These are phyloP conservation scores for Escallonia herrerae DNA, from an alignment of 129 eudicot genomes.

Conservation along the genomic window DNA sequence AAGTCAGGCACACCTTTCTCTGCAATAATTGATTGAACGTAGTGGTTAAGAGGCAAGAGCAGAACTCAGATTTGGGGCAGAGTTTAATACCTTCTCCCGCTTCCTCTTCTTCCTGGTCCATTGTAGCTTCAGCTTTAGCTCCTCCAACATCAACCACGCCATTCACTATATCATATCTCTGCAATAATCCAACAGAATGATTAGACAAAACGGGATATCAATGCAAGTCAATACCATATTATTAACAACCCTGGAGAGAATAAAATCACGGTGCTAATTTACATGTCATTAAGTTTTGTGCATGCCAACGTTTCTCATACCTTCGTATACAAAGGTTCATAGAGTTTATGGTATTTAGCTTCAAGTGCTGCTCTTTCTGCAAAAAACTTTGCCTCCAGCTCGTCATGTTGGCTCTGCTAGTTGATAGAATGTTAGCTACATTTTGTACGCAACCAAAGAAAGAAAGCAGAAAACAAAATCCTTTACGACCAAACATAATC, in stretches of 20 bases:
- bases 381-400: conserved; percentile 70
- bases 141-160: conserved; percentile 76
- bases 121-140: conserved; percentile 36
- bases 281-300: not conserved
- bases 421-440: conserved; percentile 5
- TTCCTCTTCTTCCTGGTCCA: conserved; percentile 32
- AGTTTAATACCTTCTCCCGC: conserved; percentile 37
- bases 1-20: conserved; percentile 91
- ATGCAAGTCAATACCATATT: not conserved
- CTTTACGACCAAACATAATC: too few relatives aligned
- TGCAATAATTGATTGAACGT: conserved; percentile 16
- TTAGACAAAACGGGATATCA: not conserved
- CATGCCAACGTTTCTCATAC: conserved; percentile 17
- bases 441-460: not conserved
- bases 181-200: conserved; percentile 14
- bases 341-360: conserved; percentile 75
- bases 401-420: conserved; percentile 69
- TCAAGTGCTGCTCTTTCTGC: conserved; percentile 89
- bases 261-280: not conserved
- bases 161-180: conserved; percentile 82
- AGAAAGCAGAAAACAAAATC: too few relatives aligned
- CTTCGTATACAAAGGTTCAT: conserved; percentile 69
- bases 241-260: not conserved
- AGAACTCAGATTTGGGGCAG: not conserved
- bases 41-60: not conserved